phyloP scores from a whole-genome alignment of 2,329 filamentous ascomycete species.

The Venturia pyrina region DNA sequence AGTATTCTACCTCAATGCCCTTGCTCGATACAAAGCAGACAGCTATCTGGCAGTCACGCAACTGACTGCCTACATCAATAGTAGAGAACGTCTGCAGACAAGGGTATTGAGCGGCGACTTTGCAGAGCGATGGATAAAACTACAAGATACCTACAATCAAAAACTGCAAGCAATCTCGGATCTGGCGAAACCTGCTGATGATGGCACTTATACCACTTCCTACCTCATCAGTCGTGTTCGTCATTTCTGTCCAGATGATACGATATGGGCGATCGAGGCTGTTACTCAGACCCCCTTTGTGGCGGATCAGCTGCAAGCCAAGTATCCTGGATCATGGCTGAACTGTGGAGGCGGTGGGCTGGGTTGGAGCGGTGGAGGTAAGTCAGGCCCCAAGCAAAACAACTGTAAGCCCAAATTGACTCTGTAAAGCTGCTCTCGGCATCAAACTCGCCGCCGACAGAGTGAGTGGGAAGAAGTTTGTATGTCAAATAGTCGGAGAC shows the following conservation, averaged over 20 bases:
- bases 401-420: neutral
- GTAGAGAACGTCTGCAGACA: constrained; percentile 32
- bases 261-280: constrained; percentile 68
- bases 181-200: constrained; percentile 46
- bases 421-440: constrained; percentile 44
- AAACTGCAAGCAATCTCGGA: constrained; percentile 51
- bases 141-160: constrained; percentile 49
- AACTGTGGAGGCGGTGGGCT: constrained; percentile 75
- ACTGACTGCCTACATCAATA: constrained; percentile 50
- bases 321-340: constrained; percentile 62
- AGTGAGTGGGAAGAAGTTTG: constrained; percentile 20
- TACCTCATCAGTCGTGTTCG: constrained; percentile 49
- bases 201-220: constrained; percentile 52
- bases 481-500: constrained; percentile 49
- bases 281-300: constrained; percentile 62
- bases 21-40: constrained; percentile 42
- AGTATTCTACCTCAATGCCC: constrained; percentile 45
- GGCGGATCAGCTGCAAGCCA: constrained; percentile 60
- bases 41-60: constrained; percentile 54
- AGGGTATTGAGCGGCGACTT: constrained; percentile 33
- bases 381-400: neutral
- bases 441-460: constrained; percentile 60
- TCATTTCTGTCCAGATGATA: constrained; percentile 48
- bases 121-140: constrained; percentile 39
- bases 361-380: constrained; percentile 65